Evolutionary conservation across 257 asterid species (phyloP).

Genomic region (Fraxinus quadrangulata): DNA sequence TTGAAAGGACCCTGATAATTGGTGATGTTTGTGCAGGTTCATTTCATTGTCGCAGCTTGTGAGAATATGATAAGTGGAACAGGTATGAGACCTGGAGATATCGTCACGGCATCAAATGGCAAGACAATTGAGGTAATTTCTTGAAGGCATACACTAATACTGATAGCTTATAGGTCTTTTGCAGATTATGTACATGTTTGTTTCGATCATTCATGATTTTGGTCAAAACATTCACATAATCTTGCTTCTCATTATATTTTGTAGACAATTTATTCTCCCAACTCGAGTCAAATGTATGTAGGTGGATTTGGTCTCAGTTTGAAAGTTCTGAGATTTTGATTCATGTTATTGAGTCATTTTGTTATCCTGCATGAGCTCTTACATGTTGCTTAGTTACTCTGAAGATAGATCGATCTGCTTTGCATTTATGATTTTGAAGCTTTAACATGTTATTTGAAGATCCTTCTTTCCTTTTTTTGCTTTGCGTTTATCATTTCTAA

Average conservation of each 20-base stretch:
- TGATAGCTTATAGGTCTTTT: constrained; percentile 4
- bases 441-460: constrained; percentile 7
- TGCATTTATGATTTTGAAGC: not conserved
- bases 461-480: not conserved
- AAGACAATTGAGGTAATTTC: constrained; percentile 84
- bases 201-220: not conserved
- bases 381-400: not conserved
- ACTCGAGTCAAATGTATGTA: not conserved
- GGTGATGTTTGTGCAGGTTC: constrained; percentile 58
- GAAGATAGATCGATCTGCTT: not conserved
- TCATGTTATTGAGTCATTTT: constrained; percentile 8
- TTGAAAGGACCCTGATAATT: constrained; percentile 13
- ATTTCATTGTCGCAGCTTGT: constrained; percentile 95
- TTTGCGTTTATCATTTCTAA: not conserved
- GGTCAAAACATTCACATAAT: not conserved
- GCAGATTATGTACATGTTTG: constrained; percentile 5
- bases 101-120: constrained; percentile 91
- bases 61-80: constrained; percentile 97
- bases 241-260: not conserved
- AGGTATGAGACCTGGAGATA: constrained; percentile 95
- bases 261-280: not conserved
- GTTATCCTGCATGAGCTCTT: not conserved
- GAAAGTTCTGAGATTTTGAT: not conserved
- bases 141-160: not conserved
- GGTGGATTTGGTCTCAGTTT: constrained; percentile 10